Base-by-base conservation (phyloP, 192 early-diverging fungal species). In the Haplosporangium gracile region DNA sequence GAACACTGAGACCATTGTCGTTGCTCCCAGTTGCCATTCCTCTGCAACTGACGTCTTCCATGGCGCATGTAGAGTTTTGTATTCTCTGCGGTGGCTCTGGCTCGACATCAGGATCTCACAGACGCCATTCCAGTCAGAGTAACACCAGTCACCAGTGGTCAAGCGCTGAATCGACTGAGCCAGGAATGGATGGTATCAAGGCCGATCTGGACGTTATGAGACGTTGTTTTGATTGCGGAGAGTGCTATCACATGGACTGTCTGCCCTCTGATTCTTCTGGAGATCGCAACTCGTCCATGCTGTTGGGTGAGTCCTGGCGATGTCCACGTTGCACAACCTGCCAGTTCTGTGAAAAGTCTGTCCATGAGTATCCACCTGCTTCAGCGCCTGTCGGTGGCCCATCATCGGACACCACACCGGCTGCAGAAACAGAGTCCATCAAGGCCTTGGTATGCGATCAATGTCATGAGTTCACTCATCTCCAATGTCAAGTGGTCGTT, bases 241-340 rank as follows among this genome's bases (percentile, higher is more conserved):
- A 92, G 45, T n/a, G 32, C 11, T 92, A 89, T 74, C 93, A 93
- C 70, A 53, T 45, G 5, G 86, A 88, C 26, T 93, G 93, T 79
- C 74, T 76, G 6, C 75, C 76, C 26, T 34, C 76, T 18, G 40
- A 45, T 24, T 45, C 38, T 10, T 16, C 72, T 24, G 49, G 55
- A 9, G 55, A n/a, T 5, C 32, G 13, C 2, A 47, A 40, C 20
- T 0, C 68, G 24, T 40, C 45, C 24, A 45, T 60, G 20, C n/a
- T 29, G 20, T 24, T 32, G 49, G 69, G 60, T 18, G 63, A 76
- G 9, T n/a, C 75, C 2, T 81, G 81, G 81, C 38, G n/a, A 1
- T 88, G 86, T 39, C 80, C 86, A 5, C 57, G 77, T 36, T 88
- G 81, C 42, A 79, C 36, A 4, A 32, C 63, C 57, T 88, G 81